A percentile compares a stretch with the other conserved stretches of the same genome.
Conservation (phyloP, 2,329 filamentous ascomycete genomes). For the Cladophialophora psammophila region DNA sequence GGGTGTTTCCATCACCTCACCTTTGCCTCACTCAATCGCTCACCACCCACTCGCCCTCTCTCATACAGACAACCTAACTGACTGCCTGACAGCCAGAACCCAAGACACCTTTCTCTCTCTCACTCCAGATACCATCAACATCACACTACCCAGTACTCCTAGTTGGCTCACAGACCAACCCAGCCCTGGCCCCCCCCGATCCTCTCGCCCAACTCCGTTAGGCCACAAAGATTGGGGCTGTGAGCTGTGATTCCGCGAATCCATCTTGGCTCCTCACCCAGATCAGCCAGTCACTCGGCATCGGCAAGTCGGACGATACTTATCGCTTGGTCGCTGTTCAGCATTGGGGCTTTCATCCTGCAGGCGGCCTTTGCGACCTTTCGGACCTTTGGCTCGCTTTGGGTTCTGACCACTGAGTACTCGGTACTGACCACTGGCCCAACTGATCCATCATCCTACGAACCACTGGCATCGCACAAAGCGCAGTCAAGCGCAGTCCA, state of each 20-base stretch:
- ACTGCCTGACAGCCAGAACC: background rate
- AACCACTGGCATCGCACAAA: conserved; percentile 19
- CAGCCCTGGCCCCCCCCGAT: background rate
- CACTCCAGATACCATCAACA: background rate
- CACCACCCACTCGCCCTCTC: background rate
- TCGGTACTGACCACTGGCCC: conserved; percentile 8
- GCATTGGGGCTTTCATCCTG: conserved; percentile 14
- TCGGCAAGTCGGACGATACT: conserved; percentile 8
- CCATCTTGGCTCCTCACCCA: conserved; percentile 1
- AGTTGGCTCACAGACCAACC: background rate
- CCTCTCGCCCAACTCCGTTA: conserved; percentile 14
- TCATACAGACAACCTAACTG: background rate
- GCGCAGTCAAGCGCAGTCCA: background rate
- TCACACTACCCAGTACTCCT: background rate
- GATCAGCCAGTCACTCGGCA: conserved; percentile 17
- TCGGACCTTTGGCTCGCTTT: conserved; percentile 8
- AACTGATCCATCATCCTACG: background rate
- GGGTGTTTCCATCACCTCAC: background rate
- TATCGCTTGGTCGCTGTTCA: conserved; percentile 2
- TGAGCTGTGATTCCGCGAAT: background rate
- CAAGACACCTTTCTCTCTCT: background rate
- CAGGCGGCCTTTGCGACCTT: conserved; percentile 24
- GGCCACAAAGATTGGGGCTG: conserved; percentile 4
- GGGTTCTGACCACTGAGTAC: conserved; percentile 14
- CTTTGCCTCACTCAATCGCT: background rate